Evolutionary conservation across 805 yeast genomes (phyloP), one percentile per base, ranked within the genome.

Genomic region (Myxozyma mucilagina): DNA sequence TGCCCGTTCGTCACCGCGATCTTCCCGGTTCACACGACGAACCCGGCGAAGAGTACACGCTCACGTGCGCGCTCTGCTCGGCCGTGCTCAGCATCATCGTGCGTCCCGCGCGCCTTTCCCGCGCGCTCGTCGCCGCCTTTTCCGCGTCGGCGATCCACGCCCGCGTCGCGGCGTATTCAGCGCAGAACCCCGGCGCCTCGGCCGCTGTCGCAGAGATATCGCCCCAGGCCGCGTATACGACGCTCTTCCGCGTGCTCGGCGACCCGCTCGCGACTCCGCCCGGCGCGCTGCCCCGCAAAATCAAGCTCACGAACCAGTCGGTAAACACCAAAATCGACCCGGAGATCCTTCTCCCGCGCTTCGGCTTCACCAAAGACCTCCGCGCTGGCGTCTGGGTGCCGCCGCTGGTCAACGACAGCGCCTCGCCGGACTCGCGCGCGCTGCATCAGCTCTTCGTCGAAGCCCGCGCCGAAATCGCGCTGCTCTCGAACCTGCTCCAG

Each of bases 301-400:
- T 90, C 42, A 77, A 80, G 61, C 72, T 82, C 3, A 71, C 74
- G n/a, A 81, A 80, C 61, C 76, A 83, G 14, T 75, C 80, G 1
- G 73, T 87, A 59, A 84, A 82, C 63, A 76, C 87, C 2, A 83
- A 83, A 58, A 71, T 89, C 4, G 84, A 87, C 64, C 78, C 87
- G 1, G 71, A 74, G 0, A 73, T n/a, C n/a, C n/a, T 88, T 54
- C 74, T 90, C 20, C 70, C 9, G 8, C 34, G 20, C 4, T 63
- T 61, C 32, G 43, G 39, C 9, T 63, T 63, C 41, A 56, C 32
- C 2, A 56, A 55, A n/a, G 60, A 62, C 45, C 34, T 44, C 35
- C 52, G 31, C 14, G 14, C 57, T 13, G 53, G 56, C 9, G 53
- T 50, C 16, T 63, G 64, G 64, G 48, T 36, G 8, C 59, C 66